A percentile compares a stretch with the other conserved stretches of the same genome.
These are phyloP conservation scores for Silybum marianum DNA, from an alignment of 129 eudicot genomes.

Conservation along the genomic window DNA sequence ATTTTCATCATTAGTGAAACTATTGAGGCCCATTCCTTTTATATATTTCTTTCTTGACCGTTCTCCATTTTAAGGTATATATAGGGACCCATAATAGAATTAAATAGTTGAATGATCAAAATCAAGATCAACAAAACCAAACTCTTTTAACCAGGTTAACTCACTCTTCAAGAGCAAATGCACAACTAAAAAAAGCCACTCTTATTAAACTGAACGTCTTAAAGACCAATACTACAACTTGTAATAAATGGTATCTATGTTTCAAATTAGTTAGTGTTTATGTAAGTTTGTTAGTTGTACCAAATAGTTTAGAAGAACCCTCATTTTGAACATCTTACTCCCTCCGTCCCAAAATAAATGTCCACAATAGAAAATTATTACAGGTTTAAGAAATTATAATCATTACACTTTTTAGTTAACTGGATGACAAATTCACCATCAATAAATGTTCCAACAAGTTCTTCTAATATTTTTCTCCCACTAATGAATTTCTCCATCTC, in stretches of 20 bases:
- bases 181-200: neutral
- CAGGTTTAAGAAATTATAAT: neutral
- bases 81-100: slow-evolving; percentile 1
- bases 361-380: neutral
- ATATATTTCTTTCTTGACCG: neutral
- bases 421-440: neutral
- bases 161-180: neutral
- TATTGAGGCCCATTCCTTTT: neutral
- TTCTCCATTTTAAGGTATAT: neutral
- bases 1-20: slow-evolving; percentile 4
- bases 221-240: no score
- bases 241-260: neutral
- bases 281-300: neutral
- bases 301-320: slow-evolving; percentile 1
- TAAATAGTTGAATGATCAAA: neutral
- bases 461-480: neutral
- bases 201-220: neutral
- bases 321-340: neutral
- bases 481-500: neutral
- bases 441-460: neutral
- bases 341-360: neutral
- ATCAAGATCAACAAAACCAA: slow-evolving; percentile 16
- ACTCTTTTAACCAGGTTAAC: neutral
- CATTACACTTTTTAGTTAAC: neutral
- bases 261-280: neutral